Base-by-base conservation (phyloP, 1,284 basidiomycete species). In the Ceratobasidium sp. region DNA sequence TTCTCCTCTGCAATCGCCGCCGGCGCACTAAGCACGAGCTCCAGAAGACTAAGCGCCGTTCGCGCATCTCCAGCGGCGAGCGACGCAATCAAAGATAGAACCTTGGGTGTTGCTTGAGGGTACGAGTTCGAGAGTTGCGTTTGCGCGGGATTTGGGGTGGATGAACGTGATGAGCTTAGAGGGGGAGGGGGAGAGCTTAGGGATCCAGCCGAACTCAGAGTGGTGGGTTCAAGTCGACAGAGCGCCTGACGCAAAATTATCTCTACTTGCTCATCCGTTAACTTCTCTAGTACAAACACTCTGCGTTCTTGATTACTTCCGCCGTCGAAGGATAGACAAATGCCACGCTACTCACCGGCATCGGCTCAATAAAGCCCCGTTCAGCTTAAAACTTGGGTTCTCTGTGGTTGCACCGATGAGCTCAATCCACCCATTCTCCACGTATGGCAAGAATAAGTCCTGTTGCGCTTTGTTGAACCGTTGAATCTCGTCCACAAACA, bases 381-480 rank as follows among this genome's bases (percentile, higher is more conserved):
- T 94, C 58, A 95, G 85, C 81, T 93, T 95, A 87, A 97, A 97
- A 0, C 94, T 95, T 0, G 96, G 96, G 82, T 97, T 97, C 84
- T 97, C 96, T 0, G 96, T 97, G 2, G 96, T 97, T 0, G 96
- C 95, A 20, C 95, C 95, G 79, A 97, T 91, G 49, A 97, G 87
- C 85, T 93, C 93, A 28, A 96, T 90, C 81, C 90, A 89, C 1
- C 95, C 95, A 80, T 91, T 91, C 83, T 96, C 95, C 5, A 96
- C 88, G 80, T 91, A 94, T 0, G 94, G 94, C 13, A 96, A 87
- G 84, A 95, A 95, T 12, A 95, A 88, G 82, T 95, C 93, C 89
- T 94, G 67, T 83, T 96, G 95, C 2, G 93, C 88, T 81, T 92
- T 94, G 82, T 92, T 95, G 83, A 97, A 94, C n/a, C 94, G 89